Base-by-base conservation (phyloP, 2,329 filamentous ascomycete genomes). In the Fusarium duplospermum region DNA sequence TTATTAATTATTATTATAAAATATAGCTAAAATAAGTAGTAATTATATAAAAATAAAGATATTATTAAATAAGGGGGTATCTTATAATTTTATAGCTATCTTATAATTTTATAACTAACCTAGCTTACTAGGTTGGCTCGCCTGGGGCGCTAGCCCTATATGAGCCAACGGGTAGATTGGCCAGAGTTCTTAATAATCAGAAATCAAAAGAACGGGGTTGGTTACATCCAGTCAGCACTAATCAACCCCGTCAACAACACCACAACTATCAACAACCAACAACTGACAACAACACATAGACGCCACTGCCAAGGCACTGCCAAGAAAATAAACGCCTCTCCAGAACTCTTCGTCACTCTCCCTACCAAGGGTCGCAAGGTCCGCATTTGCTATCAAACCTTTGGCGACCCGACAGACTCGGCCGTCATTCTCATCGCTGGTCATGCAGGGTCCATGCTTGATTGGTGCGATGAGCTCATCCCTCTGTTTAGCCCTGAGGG, bases 371-470 rank as follows among this genome's bases (percentile, higher is more conserved):
- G 31, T 11, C 40, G 61, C 7, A 65, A 77, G 2, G 80, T 79
- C 31, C 74, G 76, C 13, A 72, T 82, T 29, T 82, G 79, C 66
- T 81, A 81, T 35, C 79, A 78, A 60, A 77, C 76, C 3, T 75
- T 76, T 27, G 80, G 80, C 29, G 62, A 76, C 18, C 71, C 71
- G 2, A 58, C 71, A 2, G 74, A 80, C 42, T 71, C 79, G 4
- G 75, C 77, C 2, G 73, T 81, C 11, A 67, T 80, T 14, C 67
- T 80, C 13, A 70, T 80, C n/a, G 20, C 64, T 0, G 78, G 78
- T 9, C 65, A 77, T 57, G 62, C 50, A 1, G 57, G 70, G 7
- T 75, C 78, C 1, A 80, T 81, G 77, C 74, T 78, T 3, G 70
- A 75, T 22, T 79, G 77, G 70, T 45, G 60, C 1, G 78, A 75